Conservation (phyloP, 2,329 filamentous ascomycete species). For the Ceratocystis cubensis region DNA sequence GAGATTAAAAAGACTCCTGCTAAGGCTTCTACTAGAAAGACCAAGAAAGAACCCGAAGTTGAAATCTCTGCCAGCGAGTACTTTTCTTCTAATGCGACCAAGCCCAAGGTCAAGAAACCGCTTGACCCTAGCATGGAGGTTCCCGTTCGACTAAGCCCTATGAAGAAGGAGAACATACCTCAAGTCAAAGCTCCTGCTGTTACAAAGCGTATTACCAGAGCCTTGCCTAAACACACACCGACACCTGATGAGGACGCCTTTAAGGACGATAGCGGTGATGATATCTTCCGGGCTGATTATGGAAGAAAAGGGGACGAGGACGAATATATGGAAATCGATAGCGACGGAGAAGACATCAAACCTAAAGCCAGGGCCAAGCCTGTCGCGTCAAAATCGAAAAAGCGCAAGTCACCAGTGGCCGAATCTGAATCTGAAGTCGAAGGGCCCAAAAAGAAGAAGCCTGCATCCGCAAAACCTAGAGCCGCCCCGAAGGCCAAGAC, state of each 20-base stretch:
- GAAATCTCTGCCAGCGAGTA: slow-evolving; percentile 46
- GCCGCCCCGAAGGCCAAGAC: slow-evolving; percentile 49
- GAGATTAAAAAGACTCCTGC: slow-evolving; percentile 37
- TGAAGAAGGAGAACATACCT: slow-evolving; percentile 33
- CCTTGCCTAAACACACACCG: neutral
- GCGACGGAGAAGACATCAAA: slow-evolving; percentile 43
- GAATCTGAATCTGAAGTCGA: slow-evolving; percentile 47
- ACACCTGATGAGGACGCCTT: slow-evolving; percentile 36
- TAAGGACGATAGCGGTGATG: slow-evolving; percentile 60
- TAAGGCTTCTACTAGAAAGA: slow-evolving; percentile 37
- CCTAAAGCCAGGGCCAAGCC: slow-evolving; percentile 27
- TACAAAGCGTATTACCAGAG: slow-evolving; percentile 23
- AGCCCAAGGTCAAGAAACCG: slow-evolving; percentile 29
- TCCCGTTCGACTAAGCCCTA: slow-evolving; percentile 42
- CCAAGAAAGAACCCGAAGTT: slow-evolving; percentile 40
- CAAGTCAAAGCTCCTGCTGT: slow-evolving; percentile 21
- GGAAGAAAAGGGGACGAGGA: slow-evolving; percentile 54
- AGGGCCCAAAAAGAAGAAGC: slow-evolving; percentile 50
- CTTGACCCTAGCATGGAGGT: slow-evolving; percentile 31
- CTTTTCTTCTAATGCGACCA: slow-evolving; percentile 33
- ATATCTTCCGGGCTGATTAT: slow-evolving; percentile 68
- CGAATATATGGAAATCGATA: slow-evolving; percentile 60
- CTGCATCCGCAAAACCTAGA: slow-evolving; percentile 45
- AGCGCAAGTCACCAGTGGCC: slow-evolving; percentile 45
- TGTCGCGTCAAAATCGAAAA: slow-evolving; percentile 32